A percentile compares a stretch with the other conserved stretches of the same genome.
phyloP scores from a whole-genome alignment of 305 asterid species.

The Andrographis paniculata region DNA sequence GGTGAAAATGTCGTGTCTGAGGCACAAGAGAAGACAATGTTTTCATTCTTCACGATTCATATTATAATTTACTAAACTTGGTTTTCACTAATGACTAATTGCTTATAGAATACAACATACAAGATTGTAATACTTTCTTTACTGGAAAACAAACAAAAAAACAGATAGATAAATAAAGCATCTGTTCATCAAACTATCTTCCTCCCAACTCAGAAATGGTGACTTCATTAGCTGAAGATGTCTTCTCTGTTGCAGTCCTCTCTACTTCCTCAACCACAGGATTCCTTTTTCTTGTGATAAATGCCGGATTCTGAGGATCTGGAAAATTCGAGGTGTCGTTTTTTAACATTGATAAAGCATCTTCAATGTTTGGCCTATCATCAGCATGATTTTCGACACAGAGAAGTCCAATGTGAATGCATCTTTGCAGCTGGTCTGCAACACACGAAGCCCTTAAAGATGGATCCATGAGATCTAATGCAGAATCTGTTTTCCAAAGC shows the following conservation, averaged over 20 bases:
- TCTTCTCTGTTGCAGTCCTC: not conserved
- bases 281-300: conserved; percentile 23
- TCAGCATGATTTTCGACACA: conserved; percentile 45
- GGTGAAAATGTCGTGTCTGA: too few species aligned
- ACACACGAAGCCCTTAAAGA: conserved; percentile 20
- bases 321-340: conserved; percentile 23
- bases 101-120: too few species aligned
- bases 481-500: conserved; percentile 30
- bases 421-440: conserved; percentile 24
- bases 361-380: conserved; percentile 49
- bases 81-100: too few species aligned
- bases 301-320: conserved; percentile 39
- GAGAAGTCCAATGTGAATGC: conserved; percentile 41
- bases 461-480: conserved; percentile 40
- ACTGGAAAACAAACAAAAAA: too few species aligned
- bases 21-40: too few species aligned
- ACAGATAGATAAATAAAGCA: too few species aligned
- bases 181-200: conserved; percentile 6
- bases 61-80: too few species aligned
- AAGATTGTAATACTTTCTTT: too few species aligned
- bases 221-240: conserved; percentile 18
- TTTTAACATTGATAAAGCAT: conserved; percentile 37
- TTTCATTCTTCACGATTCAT: too few species aligned
- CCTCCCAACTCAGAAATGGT: conserved; percentile 16
- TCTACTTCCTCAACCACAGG: conserved; percentile 6